These are phyloP conservation scores for Acer negundo DNA, from an alignment of 345 rosid genomes.

Conservation along the genomic window DNA sequence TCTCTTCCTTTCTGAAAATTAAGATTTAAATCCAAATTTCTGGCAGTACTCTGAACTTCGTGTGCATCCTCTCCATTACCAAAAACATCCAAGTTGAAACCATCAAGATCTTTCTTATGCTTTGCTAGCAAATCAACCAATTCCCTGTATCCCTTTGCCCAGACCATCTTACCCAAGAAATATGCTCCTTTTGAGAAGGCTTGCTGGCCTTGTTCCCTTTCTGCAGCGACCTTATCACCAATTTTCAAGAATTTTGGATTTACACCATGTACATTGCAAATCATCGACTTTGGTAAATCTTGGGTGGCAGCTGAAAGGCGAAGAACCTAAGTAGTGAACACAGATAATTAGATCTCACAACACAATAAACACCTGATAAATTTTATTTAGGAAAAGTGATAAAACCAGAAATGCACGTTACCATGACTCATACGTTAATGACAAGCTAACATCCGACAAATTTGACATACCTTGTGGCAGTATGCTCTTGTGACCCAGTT, in stretches of 20 bases:
- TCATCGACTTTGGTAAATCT: conserved; percentile 81
- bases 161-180: conserved; percentile 96
- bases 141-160: conserved; percentile 99
- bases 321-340: conserved; percentile 63
- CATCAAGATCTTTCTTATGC: conserved; percentile 77
- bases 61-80: conserved; percentile 96
- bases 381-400: neutral
- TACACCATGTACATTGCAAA: conserved; percentile 98
- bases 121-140: conserved; percentile 80
- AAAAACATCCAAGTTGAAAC: conserved; percentile 85
- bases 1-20: conserved; percentile 89
- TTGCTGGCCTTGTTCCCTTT: conserved; percentile 85
- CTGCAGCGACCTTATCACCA: conserved; percentile 82
- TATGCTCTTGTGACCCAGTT: conserved; percentile 88
- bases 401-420: neutral
- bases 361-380: neutral
- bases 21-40: conserved; percentile 67
- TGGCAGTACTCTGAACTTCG: conserved; percentile 80
- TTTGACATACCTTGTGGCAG: conserved; percentile 73
- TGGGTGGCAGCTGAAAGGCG: conserved; percentile 98
- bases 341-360: neutral
- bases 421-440: neutral
- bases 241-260: conserved; percentile 91
- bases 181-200: conserved; percentile 97
- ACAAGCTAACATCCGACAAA: conserved; percentile 12